phyloP scores from a whole-genome alignment of 2,329 filamentous ascomycete genomes.

The Epichloe hybrida region DNA sequence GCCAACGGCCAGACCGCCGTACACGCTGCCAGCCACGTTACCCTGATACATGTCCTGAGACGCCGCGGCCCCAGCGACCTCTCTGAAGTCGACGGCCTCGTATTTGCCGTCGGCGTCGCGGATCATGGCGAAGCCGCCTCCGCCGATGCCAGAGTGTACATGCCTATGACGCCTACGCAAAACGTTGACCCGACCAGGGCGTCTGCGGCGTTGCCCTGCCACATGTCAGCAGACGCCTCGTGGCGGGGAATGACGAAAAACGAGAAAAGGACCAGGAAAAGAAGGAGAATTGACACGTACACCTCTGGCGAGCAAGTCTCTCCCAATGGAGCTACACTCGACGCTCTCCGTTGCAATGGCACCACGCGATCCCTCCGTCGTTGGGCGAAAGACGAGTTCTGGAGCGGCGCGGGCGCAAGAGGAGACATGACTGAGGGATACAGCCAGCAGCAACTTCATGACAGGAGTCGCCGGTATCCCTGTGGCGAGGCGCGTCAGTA shows the following conservation, averaged over 20 bases:
- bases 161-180: slow-evolving; percentile 61
- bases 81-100: slow-evolving; percentile 81
- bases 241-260: too few relatives aligned
- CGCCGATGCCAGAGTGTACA: slow-evolving; percentile 78
- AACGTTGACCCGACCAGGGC: slow-evolving; percentile 61
- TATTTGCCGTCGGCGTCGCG: slow-evolving; percentile 60
- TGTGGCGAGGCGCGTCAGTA: background rate
- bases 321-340: slow-evolving; percentile 57
- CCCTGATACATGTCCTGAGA: slow-evolving; percentile 74
- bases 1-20: slow-evolving; percentile 58
- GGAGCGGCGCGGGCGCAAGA: slow-evolving; percentile 7
- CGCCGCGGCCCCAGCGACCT: slow-evolving; percentile 72
- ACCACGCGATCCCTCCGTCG: slow-evolving; percentile 25
- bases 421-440: slow-evolving; percentile 1
- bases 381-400: slow-evolving; percentile 12
- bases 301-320: slow-evolving; percentile 41
- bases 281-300: slow-evolving; percentile 21
- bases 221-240: background rate
- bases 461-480: background rate
- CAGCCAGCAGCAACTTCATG: background rate
- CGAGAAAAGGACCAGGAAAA: background rate
- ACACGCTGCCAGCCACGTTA: slow-evolving; percentile 52
- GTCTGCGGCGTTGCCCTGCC: slow-evolving; percentile 61
- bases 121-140: slow-evolving; percentile 82
- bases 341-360: slow-evolving; percentile 58